phyloP scores from a whole-genome alignment of 2,329 filamentous ascomycete species.

The Colletotrichum paranaense region DNA sequence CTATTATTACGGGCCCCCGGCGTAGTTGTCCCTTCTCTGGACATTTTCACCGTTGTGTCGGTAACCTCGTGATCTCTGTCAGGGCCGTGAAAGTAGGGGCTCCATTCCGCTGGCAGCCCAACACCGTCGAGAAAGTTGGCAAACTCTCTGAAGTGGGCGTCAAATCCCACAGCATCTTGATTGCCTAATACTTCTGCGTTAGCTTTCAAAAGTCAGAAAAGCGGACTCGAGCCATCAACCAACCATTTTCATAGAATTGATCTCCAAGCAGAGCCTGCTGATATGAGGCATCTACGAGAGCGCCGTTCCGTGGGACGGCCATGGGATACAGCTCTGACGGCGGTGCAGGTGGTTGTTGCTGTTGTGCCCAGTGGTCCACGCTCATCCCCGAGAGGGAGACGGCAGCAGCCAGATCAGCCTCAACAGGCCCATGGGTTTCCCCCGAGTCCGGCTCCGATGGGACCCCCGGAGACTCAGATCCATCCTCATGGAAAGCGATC shows the following conservation, averaged over 20 bases:
- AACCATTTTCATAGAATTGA: slow-evolving; percentile 40
- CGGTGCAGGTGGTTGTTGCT: slow-evolving; percentile 7
- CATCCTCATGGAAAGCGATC: slow-evolving; percentile 48
- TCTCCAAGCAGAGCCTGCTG: slow-evolving; percentile 42
- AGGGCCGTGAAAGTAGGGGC: slow-evolving; percentile 47
- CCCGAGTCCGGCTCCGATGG: slow-evolving; percentile 41
- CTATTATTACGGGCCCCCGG: slow-evolving; percentile 21
- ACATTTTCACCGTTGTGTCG: slow-evolving; percentile 38
- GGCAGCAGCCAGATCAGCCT: slow-evolving; percentile 42
- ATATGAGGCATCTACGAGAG: slow-evolving; percentile 35
- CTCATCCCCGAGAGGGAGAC: slow-evolving; percentile 47
- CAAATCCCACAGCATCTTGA: slow-evolving; percentile 38
- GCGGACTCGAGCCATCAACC: not conserved
- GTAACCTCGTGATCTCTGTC: slow-evolving; percentile 38
- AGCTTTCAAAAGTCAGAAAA: not conserved
- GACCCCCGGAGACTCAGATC: slow-evolving; percentile 33
- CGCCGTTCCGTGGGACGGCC: slow-evolving; percentile 22
- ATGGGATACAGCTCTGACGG: slow-evolving; percentile 20
- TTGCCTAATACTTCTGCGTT: not conserved
- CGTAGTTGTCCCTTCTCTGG: slow-evolving; percentile 30
- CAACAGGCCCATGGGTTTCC: slow-evolving; percentile 41
- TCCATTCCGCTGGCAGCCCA: slow-evolving; percentile 51
- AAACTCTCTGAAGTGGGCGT: slow-evolving; percentile 50
- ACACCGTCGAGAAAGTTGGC: slow-evolving; percentile 51
- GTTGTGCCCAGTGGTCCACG: slow-evolving; percentile 41